Conservation (phyloP, 2,329 filamentous ascomycete species). For the Pseudogymnoascus pannorum region DNA sequence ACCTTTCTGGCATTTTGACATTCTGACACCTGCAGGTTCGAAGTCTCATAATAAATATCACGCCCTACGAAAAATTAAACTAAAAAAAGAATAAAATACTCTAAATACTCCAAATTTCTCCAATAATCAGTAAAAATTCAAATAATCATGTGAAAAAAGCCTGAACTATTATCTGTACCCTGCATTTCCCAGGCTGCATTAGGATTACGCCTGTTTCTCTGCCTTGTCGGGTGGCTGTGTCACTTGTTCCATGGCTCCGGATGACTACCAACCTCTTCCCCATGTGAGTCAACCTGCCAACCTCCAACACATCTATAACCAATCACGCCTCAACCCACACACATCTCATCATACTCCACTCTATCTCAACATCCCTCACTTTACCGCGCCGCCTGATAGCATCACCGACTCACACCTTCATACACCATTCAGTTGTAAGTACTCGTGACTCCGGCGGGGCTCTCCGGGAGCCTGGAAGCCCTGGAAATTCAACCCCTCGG, state of each 20-base stretch:
- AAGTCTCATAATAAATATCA: not conserved
- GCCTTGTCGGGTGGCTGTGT: constrained; percentile 4
- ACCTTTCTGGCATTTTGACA: not conserved
- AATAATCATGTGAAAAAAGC: constrained; percentile 3
- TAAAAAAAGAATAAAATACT: not conserved
- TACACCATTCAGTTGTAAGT: not conserved
- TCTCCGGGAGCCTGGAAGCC: not conserved
- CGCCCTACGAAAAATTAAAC: not conserved
- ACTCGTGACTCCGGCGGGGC: not conserved
- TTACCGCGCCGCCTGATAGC: not conserved
- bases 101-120: not conserved
- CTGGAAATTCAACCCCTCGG: not conserved
- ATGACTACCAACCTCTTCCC: not conserved
- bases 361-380: not conserved
- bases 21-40: not conserved
- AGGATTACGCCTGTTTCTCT: constrained; percentile 1
- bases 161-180: not conserved
- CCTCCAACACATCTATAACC: not conserved
- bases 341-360: not conserved
- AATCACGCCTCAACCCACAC: not conserved
- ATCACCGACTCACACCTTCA: constrained; percentile 6
- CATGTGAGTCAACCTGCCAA: constrained; percentile 2
- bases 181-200: constrained; percentile 1
- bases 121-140: not conserved
- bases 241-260: not conserved